Percentiles rank a stretch among this genome's conserved stretches.
These are phyloP conservation scores for Xylaria sp. DNA, from an alignment of 2,329 filamentous ascomycete genomes.

Conservation along the genomic window DNA sequence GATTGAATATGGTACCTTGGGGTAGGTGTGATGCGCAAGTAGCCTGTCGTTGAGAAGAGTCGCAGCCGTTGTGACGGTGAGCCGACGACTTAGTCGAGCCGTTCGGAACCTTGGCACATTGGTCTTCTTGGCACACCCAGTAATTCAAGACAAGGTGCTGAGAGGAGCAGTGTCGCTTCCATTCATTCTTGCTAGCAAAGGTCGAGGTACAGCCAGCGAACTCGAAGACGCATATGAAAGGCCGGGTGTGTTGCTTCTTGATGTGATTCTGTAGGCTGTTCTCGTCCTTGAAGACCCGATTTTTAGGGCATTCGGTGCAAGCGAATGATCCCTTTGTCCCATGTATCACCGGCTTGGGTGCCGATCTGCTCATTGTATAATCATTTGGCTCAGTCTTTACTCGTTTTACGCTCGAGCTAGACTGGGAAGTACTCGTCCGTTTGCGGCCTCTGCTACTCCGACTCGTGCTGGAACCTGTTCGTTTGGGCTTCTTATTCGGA, in stretches of 20 bases:
- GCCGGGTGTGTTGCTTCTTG: slow-evolving; percentile 57
- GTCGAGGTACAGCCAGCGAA: slow-evolving; percentile 73
- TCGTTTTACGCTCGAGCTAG: slow-evolving; percentile 27
- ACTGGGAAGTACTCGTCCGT: slow-evolving; percentile 23
- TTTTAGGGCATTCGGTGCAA: slow-evolving; percentile 43
- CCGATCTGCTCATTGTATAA: slow-evolving; percentile 12
- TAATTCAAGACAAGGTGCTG: slow-evolving; percentile 77
- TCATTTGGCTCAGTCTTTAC: slow-evolving; percentile 28
- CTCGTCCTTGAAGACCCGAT: slow-evolving; percentile 48
- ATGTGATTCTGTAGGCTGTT: slow-evolving; percentile 51
- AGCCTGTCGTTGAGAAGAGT: slow-evolving; percentile 13
- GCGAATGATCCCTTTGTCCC: slow-evolving; percentile 30
- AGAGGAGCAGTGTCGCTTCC: slow-evolving; percentile 85
- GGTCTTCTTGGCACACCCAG: slow-evolving; percentile 74
- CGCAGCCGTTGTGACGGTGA: slow-evolving; percentile 26
- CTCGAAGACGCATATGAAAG: slow-evolving; percentile 77
- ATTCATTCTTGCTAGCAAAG: slow-evolving; percentile 87
- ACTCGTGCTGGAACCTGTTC: slow-evolving; percentile 12
- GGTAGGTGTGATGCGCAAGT: slow-evolving; percentile 38
- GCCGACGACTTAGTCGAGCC: slow-evolving; percentile 28
- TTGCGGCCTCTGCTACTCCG: slow-evolving; percentile 30
- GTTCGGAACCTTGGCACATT: slow-evolving; percentile 47
- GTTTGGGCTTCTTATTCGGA: slow-evolving; percentile 27
- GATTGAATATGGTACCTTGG: slow-evolving; percentile 75
- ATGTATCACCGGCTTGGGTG: slow-evolving; percentile 27